phyloP scores from a whole-genome alignment of 257 asterid species.

The Przewalskia tangutica region DNA sequence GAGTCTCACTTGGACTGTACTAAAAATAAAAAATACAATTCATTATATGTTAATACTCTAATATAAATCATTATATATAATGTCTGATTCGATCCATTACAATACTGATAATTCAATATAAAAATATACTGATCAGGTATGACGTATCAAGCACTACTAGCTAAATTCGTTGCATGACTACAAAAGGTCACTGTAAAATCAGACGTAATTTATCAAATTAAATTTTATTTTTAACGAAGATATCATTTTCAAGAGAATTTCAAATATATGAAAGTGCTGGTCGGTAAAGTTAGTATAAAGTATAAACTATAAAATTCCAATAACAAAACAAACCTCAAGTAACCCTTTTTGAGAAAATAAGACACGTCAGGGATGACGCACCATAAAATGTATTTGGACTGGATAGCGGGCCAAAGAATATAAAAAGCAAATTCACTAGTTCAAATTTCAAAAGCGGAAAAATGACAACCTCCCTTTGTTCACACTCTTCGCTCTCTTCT shows the following conservation, averaged over 20 bases:
- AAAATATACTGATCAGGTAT: too few relatives aligned
- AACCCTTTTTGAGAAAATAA: too few relatives aligned
- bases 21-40: too few relatives aligned
- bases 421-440: background rate
- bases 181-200: background rate
- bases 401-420: background rate
- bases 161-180: background rate
- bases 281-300: background rate
- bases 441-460: too few relatives aligned
- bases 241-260: background rate
- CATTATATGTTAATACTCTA: too few relatives aligned
- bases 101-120: too few relatives aligned
- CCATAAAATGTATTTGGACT: background rate
- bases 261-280: background rate
- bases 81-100: too few relatives aligned
- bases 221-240: background rate
- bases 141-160: too few relatives aligned
- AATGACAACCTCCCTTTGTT: too few relatives aligned
- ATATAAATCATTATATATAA: too few relatives aligned
- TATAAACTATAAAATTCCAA: background rate
- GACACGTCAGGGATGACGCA: background rate
- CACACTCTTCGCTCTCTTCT: too few relatives aligned
- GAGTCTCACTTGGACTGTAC: too few relatives aligned
- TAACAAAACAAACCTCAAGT: background rate
- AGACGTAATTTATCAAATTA: background rate